phyloP scores from a whole-genome alignment of 148 eudicot genomes.

The Silene uniflora region DNA sequence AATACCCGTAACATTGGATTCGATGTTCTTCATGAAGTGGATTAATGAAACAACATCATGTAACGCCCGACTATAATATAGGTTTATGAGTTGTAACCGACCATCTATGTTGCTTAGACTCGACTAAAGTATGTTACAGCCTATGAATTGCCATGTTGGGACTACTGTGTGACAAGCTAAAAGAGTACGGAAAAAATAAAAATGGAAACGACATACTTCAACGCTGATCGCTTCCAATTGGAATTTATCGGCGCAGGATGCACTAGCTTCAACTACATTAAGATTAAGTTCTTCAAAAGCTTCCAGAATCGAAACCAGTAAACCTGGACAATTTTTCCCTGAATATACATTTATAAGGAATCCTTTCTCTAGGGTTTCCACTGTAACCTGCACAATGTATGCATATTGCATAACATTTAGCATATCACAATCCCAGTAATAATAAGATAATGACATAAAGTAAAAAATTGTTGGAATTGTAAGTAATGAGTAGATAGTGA shows the following conservation, averaged over 20 bases:
- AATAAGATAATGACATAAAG: no score
- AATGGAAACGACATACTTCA: conserved; percentile 34
- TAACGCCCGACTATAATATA: not conserved
- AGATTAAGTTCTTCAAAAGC: conserved; percentile 78
- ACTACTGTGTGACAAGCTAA: not conserved
- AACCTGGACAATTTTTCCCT: conserved; percentile 52
- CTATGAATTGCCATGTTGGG: not conserved
- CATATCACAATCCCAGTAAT: no score
- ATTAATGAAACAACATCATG: not conserved
- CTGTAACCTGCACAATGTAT: conserved; percentile 44
- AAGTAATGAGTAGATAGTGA: not conserved
- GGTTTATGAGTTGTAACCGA: no score
- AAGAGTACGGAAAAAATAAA: not conserved
- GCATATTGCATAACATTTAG: no score
- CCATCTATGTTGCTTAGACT: not conserved
- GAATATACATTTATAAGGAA: conserved; percentile 56
- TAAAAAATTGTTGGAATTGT: no score
- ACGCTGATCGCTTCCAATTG: conserved; percentile 64
- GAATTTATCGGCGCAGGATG: conserved; percentile 63
- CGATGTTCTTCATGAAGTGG: no score
- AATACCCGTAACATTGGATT: no score
- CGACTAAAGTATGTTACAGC: not conserved
- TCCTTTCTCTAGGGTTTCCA: conserved; percentile 74
- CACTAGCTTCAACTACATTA: conserved; percentile 65
- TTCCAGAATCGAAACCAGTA: conserved; percentile 57